Evolutionary conservation across 2,329 filamentous ascomycete genomes (phyloP).

Genomic region (Sphaerostilbella broomeana): DNA sequence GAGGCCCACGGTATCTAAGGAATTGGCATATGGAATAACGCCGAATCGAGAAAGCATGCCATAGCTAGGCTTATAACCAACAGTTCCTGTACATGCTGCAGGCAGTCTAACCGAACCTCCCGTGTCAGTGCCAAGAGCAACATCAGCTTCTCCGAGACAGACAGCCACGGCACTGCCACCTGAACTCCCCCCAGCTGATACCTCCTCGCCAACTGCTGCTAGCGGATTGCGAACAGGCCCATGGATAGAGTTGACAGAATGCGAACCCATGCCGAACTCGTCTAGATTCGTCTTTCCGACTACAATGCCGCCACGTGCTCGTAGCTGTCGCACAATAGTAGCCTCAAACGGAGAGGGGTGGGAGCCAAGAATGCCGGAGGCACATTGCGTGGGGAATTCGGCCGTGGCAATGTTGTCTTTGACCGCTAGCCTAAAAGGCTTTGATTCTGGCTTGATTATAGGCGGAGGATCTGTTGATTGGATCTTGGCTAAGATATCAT

Average conservation of each 20-base stretch:
- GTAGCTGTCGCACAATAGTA: conserved; percentile 66
- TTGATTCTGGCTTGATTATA: conserved; percentile 18
- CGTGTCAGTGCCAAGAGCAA: conserved; percentile 86
- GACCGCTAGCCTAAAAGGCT: conserved; percentile 48
- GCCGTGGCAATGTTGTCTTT: conserved; percentile 73
- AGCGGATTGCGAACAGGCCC: conserved; percentile 55
- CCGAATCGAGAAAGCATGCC: conserved; percentile 80
- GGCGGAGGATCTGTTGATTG: conserved; percentile 12
- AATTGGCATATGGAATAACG: conserved; percentile 88
- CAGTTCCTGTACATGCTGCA: conserved; percentile 74
- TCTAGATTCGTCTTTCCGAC: conserved; percentile 88
- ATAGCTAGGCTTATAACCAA: conserved; percentile 90
- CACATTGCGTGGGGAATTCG: conserved; percentile 71
- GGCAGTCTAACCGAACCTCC: conserved; percentile 83
- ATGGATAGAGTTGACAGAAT: conserved; percentile 64
- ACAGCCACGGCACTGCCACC: conserved; percentile 90
- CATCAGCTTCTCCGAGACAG: conserved; percentile 47
- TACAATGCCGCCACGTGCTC: conserved; percentile 53
- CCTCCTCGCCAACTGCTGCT: conserved; percentile 26
- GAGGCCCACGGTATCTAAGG: conserved; percentile 82
- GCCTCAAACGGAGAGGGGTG: conserved; percentile 76
- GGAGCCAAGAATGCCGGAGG: conserved; percentile 63
- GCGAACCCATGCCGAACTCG: conserved; percentile 92
- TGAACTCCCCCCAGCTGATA: conserved; percentile 82
- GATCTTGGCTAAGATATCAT: conserved; percentile 17